Evolutionary conservation across 202 grass and related monocot species (phyloP).

Genomic region (Hordeum pubiflorum): DNA sequence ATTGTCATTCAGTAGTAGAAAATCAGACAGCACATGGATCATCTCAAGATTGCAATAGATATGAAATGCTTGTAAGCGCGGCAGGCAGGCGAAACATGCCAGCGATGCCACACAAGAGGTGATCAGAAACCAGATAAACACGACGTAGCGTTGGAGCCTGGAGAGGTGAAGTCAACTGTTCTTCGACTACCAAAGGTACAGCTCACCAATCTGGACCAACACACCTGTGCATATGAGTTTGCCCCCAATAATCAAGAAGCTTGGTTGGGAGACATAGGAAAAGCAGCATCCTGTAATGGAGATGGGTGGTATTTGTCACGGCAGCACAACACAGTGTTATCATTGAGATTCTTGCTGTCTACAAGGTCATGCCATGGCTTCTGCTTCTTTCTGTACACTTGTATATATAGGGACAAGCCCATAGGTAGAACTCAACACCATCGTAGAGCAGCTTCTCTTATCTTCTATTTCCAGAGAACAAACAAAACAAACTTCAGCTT

Average conservation of each 20-base stretch:
- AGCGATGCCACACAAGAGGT: background rate
- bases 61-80: no score
- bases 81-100: background rate
- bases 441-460: no score
- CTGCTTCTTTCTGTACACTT: background rate
- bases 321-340: no score
- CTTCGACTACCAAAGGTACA: background rate
- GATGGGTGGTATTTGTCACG: background rate
- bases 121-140: background rate
- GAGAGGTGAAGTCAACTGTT: slow-evolving; percentile 14
- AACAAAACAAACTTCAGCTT: background rate
- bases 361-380: slow-evolving; percentile 10
- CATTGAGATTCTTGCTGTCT: no score
- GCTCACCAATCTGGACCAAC: background rate
- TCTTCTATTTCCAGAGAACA: no score
- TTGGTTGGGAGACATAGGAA: background rate
- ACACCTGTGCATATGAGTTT: background rate
- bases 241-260: background rate
- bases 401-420: slow-evolving; percentile 10
- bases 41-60: no score
- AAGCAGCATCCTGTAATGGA: background rate
- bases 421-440: no score
- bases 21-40: no score
- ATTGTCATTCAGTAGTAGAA: no score
- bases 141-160: background rate